Conservation (phyloP, 768 basidiomycete species). For the Hydnum rufescens region DNA sequence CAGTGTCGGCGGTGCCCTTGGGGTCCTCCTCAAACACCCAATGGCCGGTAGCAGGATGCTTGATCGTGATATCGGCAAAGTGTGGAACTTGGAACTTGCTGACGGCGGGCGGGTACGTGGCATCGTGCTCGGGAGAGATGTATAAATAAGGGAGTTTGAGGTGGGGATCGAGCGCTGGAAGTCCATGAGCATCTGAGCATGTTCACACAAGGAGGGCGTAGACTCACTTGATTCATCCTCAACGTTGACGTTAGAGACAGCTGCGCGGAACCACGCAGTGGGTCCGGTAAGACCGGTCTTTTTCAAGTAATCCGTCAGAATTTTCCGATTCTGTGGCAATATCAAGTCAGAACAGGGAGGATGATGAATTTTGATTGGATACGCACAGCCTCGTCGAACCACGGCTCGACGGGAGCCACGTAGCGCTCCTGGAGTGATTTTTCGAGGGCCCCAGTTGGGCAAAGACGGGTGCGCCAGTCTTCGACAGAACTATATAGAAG, state of each 20-base stretch:
- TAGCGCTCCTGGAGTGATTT: not conserved
- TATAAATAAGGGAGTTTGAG: not conserved
- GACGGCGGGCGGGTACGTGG: not conserved
- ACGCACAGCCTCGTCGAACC: not conserved
- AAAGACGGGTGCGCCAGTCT: not conserved
- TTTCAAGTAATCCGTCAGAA: not conserved
- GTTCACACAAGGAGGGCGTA: not conserved
- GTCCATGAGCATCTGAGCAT: not conserved
- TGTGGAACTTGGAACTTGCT: not conserved
- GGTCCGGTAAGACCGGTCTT: not conserved
- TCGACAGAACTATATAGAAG: not conserved
- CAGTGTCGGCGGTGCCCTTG: not conserved
- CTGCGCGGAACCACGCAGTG: not conserved
- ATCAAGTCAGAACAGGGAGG: not conserved
- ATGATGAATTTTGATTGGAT: not conserved
- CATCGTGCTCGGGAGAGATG: not conserved
- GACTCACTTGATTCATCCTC: not conserved
- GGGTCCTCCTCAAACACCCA: not conserved
- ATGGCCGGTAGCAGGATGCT: not conserved
- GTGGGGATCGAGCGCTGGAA: not conserved
- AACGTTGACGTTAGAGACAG: not conserved
- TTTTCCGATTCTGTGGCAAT: not conserved
- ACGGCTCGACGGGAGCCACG: not conserved
- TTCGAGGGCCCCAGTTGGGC: not conserved
- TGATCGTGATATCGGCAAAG: not conserved